phyloP scores from a whole-genome alignment of 2,329 filamentous ascomycete species.

The Cylindrodendrum hubeiense region DNA sequence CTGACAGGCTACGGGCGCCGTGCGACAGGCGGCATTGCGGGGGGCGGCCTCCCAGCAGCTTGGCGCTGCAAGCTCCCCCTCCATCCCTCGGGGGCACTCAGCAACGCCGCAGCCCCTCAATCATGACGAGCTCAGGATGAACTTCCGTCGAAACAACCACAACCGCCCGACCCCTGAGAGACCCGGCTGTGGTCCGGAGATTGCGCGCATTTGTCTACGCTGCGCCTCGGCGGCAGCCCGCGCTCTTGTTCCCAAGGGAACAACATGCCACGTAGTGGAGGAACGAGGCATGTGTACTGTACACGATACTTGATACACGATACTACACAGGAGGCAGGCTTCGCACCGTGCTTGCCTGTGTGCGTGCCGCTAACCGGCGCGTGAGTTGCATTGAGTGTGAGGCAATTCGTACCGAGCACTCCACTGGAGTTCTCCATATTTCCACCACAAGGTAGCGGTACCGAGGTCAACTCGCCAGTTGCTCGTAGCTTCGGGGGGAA shows the following conservation, averaged over 20 bases:
- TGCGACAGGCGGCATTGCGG: neutral
- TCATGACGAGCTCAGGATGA: slow-evolving; percentile 9
- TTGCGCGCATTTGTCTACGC: slow-evolving; percentile 17
- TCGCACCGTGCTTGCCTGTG: neutral
- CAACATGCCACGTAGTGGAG: slow-evolving; percentile 15
- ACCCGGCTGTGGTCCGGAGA: neutral
- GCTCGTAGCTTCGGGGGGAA: neutral
- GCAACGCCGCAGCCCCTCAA: neutral
- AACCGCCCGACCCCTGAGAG: neutral
- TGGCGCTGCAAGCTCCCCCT: slow-evolving; percentile 17
- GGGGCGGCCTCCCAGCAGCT: slow-evolving; percentile 18
- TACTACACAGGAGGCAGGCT: neutral
- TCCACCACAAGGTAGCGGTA: neutral
- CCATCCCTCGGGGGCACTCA: neutral
- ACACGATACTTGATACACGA: slow-evolving; percentile 5
- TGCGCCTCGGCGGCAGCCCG: slow-evolving; percentile 15
- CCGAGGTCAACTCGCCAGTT: neutral
- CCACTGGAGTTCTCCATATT: neutral
- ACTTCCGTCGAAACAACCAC: neutral
- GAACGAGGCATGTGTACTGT: neutral
- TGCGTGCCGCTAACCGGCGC: neutral
- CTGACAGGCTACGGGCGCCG: neutral
- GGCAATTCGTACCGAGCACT: neutral
- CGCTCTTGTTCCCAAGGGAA: neutral
- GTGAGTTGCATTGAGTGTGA: neutral